Conservation (phyloP, 192 early-diverging fungal species). For the Backusella parvicylindrica region DNA sequence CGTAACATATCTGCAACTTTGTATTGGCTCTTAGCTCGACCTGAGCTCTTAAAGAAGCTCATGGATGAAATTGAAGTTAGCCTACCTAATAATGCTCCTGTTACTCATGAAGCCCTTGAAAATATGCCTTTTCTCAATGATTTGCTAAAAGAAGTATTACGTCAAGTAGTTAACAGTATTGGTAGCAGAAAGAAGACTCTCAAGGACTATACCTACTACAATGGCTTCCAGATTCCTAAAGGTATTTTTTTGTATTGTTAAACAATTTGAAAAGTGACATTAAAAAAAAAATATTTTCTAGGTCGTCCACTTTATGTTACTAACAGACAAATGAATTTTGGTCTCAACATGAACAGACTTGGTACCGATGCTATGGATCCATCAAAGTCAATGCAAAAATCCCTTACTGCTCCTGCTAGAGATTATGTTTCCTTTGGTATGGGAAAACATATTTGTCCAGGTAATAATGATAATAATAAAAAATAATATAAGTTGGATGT, state of each 20-base stretch:
- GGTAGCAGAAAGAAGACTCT: conserved; percentile 17
- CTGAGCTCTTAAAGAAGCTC: conserved; percentile 4
- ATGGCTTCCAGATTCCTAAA: conserved; percentile 21
- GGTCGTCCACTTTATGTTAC: background rate
- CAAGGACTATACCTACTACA: conserved; percentile 11
- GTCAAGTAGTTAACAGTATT: conserved; percentile 14
- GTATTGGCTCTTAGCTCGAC: conserved; percentile 22
- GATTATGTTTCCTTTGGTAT: conserved; percentile 18
- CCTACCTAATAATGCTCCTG: background rate
- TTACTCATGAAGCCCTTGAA: conserved; percentile 11
- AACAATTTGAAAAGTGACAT: background rate
- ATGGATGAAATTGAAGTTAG: conserved; percentile 13
- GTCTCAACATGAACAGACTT: background rate
- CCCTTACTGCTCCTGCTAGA: background rate
- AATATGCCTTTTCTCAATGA: conserved; percentile 18
- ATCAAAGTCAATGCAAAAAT: background rate
- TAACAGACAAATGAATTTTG: conserved; percentile 21
- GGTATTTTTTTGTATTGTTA: background rate
- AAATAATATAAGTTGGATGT: background rate
- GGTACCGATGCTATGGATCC: conserved; percentile 6
- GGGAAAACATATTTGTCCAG: conserved; percentile 22
- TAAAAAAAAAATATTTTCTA: background rate
- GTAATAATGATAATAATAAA: background rate
- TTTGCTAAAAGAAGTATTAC: conserved; percentile 19
- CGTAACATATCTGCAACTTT: background rate